Base-by-base conservation (phyloP, 2,329 filamentous ascomycete species). In the Trichoderma citrinoviride region DNA sequence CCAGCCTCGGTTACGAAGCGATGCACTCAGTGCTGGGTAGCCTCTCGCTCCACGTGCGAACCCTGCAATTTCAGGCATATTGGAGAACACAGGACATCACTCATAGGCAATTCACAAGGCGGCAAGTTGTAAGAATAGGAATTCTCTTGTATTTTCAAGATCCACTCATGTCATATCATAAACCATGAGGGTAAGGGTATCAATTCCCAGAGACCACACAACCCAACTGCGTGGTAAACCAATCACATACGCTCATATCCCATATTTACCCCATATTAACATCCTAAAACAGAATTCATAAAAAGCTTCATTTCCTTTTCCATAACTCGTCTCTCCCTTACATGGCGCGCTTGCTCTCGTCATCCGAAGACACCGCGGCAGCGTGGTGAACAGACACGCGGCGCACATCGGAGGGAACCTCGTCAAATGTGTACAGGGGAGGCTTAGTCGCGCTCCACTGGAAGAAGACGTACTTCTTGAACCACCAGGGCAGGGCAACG, bases 351-450 rank as follows among this genome's bases (percentile, higher is more conserved):
- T 63, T 63, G 58, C 41, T 63, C 47, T 61, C 50, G 23, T 66
- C 58, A 21, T 64, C 60, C 5, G 58, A 63, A 25, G 58, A 53
- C 27, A 25, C 27, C 15, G 23, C 33, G 10, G 50, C n/a, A n/a
- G 60, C 64, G 15, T 65, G 47, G 47, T 65, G 57, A 23, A 66
- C 14, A 37, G 64, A 66, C 23, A 25, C 50, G 10, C 54, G 54
- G 54, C 61, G 65, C 3, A 66, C 8, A 14, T 64, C 65, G 17
- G 61, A 54, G 25, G 72, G 68, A 6, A 71, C 65, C 33, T 69
- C 66, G 57, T 78, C 73, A 46, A 78, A 77, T n/a, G 75, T 68
- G 69, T 79, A 79, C 23, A 79, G 70, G 6, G 77, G 77, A 68
- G 73, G 68, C 56, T 73, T 72, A 60, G 68, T 69, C 12, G 74